A percentile compares a stretch with the other conserved stretches of the same genome.
Conservation (phyloP, 768 basidiomycete genomes). For the Amyloporia xantha region DNA sequence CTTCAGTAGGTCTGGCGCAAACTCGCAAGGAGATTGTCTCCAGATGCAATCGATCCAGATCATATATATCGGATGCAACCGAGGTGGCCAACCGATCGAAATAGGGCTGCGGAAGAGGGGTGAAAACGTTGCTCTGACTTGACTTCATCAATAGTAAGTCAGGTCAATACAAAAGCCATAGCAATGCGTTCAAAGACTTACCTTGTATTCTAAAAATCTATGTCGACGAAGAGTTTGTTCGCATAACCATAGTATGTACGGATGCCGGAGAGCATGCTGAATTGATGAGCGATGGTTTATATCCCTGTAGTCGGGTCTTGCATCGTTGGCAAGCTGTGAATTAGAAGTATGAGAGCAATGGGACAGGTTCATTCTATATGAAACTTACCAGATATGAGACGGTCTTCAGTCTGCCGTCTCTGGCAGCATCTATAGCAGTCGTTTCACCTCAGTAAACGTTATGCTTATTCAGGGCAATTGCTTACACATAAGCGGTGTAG, state of each 20-base stretch:
- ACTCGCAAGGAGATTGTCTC: constrained; percentile 1
- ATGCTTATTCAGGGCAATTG: constrained; percentile 10
- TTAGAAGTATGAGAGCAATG: neutral
- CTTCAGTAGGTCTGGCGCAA: constrained; percentile 7
- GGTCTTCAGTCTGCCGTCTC: constrained; percentile 66
- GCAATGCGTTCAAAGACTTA: constrained; percentile 18
- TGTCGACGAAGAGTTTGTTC: constrained; percentile 57
- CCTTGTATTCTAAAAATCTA: constrained; percentile 55
- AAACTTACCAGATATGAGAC: constrained; percentile 54
- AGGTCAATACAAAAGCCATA: neutral
- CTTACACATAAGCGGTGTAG: constrained; percentile 83
- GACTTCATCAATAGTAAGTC: neutral
- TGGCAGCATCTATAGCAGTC: constrained; percentile 54
- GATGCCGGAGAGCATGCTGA: constrained; percentile 60
- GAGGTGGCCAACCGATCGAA: constrained; percentile 3
- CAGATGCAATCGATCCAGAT: neutral
- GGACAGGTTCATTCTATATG: neutral
- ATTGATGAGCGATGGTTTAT: constrained; percentile 65
- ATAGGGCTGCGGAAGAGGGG: constrained; percentile 9
- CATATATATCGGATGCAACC: neutral
- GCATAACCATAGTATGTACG: constrained; percentile 61
- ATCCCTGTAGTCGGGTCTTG: constrained; percentile 69
- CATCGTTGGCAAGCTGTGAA: constrained; percentile 60
- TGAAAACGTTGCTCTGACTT: constrained; percentile 10
- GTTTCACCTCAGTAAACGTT: neutral